Base-by-base conservation (phyloP, 2,329 filamentous ascomycete genomes). In the Neofusicoccum sp. region DNA sequence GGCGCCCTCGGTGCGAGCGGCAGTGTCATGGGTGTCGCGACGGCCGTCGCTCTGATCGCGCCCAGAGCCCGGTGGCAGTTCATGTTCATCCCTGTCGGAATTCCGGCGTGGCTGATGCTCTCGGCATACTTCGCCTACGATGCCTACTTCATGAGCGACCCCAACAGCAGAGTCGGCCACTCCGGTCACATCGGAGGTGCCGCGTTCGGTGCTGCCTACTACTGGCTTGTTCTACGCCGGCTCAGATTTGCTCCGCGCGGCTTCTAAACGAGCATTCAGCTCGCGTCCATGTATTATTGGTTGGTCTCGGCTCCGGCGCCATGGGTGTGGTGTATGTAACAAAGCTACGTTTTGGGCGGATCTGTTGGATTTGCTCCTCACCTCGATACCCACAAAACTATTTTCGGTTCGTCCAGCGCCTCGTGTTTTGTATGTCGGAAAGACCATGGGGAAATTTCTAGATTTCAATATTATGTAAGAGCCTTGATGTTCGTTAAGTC, bases 161-260 rank as follows among this genome's bases (percentile, higher is more conserved):
- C 63, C 4, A 67, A 62, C 8, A 69, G 65, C 16, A 61, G 53
- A 4, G 63, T 74, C 7, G 77, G 68, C 4, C 79, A 81, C 69
- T 69, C 73, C 16, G 79, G 77, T 6, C 79, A 81, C 71, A 59
- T 81, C 12, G 79, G 79, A 4, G 79, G 79, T 0, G 57, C 72
- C 20, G 68, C 68, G 0, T 79, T 77, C 65, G 79, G 79, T 0
- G 54, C 60, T 1, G 31, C 64, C 7, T 75, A 68, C 60, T 75
- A 74, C 53, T 14, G 69, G 6, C 26, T 64, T 3, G 58, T 45
- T 20, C 47, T 74, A 56, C 64, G 59, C 48, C 41, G 59, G 7
- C 14, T 44, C 5, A 20, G 40, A 6, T 34, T 43, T n/a, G 34
- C 45, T 12, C 6, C 5, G 6, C 16, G 1, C 8, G 16, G 31